phyloP scores from a whole-genome alignment of 1,139 yeast species.

The Scheffersomyces stambukii region DNA sequence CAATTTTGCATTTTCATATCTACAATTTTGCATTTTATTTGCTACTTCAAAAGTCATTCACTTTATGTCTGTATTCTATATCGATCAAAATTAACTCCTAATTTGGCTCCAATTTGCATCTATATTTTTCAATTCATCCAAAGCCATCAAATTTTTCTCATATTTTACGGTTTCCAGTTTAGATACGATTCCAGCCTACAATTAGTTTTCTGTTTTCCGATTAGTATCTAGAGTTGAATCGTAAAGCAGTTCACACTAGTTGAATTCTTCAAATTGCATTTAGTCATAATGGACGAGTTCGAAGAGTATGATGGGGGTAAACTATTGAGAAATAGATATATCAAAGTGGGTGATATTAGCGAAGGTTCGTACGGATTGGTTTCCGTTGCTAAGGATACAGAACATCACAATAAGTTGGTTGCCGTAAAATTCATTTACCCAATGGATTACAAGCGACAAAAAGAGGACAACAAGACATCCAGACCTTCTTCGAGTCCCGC shows the following conservation, averaged over 20 bases:
- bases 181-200: neutral
- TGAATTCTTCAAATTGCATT: constrained; percentile 1
- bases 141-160: too few relatives aligned
- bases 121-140: too few relatives aligned
- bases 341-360: constrained; percentile 71
- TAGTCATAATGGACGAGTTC: constrained; percentile 38
- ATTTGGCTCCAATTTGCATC: neutral
- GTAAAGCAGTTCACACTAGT: constrained; percentile 1
- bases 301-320: constrained; percentile 58
- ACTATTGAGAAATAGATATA: constrained; percentile 59
- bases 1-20: too few relatives aligned
- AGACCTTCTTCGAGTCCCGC: constrained; percentile 39
- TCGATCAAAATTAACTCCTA: too few relatives aligned
- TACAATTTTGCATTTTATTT: too few relatives aligned
- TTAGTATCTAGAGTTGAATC: constrained; percentile 1
- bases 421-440: constrained; percentile 82
- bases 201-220: constrained; percentile 1
- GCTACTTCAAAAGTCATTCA: too few relatives aligned
- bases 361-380: constrained; percentile 95
- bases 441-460: constrained; percentile 27
- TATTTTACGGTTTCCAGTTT: constrained; percentile 1
- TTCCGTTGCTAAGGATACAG: constrained; percentile 73
- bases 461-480: constrained; percentile 14
- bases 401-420: constrained; percentile 49
- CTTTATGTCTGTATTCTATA: too few relatives aligned